These are phyloP conservation scores for Aspergillus niger DNA, from an alignment of 2,329 filamentous ascomycete species.

Conservation along the genomic window DNA sequence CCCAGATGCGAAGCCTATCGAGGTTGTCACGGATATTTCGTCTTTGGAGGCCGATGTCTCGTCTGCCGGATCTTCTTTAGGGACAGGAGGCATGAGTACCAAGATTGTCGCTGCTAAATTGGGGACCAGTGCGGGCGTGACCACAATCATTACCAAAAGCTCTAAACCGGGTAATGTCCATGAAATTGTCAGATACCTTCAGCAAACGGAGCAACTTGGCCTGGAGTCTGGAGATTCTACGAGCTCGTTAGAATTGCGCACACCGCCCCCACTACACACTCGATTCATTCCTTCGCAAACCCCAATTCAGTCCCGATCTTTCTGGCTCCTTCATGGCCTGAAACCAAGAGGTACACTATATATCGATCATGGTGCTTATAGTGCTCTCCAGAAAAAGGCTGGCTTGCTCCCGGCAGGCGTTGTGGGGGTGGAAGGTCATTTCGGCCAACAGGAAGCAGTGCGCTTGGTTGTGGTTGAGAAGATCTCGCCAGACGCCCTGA, in stretches of 20 bases:
- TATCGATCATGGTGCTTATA: slow-evolving; percentile 86
- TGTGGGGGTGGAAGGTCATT: slow-evolving; percentile 81
- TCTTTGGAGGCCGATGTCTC: slow-evolving; percentile 86
- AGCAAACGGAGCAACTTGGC: slow-evolving; percentile 56
- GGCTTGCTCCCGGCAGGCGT: slow-evolving; percentile 89
- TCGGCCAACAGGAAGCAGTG: slow-evolving; percentile 90
- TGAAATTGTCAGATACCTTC: slow-evolving; percentile 80
- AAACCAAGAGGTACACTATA: slow-evolving; percentile 87
- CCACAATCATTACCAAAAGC: slow-evolving; percentile 90
- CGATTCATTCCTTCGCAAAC: slow-evolving; percentile 83
- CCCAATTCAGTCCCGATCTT: slow-evolving; percentile 89
- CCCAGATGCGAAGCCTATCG: slow-evolving; percentile 83
- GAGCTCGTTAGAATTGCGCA: slow-evolving; percentile 40
- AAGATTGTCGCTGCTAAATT: slow-evolving; percentile 93
- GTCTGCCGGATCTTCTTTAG: slow-evolving; percentile 81
- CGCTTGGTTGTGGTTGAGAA: slow-evolving; percentile 77
- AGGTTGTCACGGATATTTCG: slow-evolving; percentile 87
- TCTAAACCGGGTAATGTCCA: slow-evolving; percentile 91
- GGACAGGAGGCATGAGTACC: slow-evolving; percentile 95
- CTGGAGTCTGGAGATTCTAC: slow-evolving; percentile 22
- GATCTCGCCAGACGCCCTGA: slow-evolving; percentile 42
- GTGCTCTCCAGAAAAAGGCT: slow-evolving; percentile 78
- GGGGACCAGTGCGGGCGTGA: slow-evolving; percentile 91
- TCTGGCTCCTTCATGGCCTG: slow-evolving; percentile 94
- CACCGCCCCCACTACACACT: slow-evolving; percentile 73